Base-by-base conservation (phyloP, 2,329 filamentous ascomycete species). In the Laburnicola sp. region DNA sequence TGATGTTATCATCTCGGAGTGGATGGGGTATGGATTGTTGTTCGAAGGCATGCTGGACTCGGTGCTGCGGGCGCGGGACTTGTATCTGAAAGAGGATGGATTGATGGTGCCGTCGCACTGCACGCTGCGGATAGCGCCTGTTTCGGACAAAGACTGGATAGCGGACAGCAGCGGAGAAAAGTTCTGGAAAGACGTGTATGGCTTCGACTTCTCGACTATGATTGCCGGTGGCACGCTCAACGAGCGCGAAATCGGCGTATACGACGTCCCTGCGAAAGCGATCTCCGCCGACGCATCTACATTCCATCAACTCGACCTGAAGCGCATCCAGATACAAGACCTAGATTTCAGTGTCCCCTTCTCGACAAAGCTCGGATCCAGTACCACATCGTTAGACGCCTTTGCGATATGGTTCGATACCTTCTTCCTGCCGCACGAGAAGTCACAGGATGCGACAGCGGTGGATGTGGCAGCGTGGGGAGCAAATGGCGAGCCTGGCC, bases 1-100 rank as follows among this genome's bases (percentile, higher is more conserved):
- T 39, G 93, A 97, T 74, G 87, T 97, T 65, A 96, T 97, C 68
- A 87, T 97, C 54, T 95, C 89, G 53, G 92, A 97, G 73, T 97
- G 92, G 92, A 97, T 97, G 92, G 92, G 92, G 27, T 97, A 97
- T 71, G 89, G 87, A 58, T 81, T 97, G 16, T 81, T 97, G 4
- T 97, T 95, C 72, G 92, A 97, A 75, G 91, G 91, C 49, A 97
- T 97, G 92, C 84, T 97, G 26, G 91, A 94, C 58, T 95, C 90
- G 42, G 90, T 97, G 22, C 81, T 97, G 44, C 93, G 85, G 67
- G 93, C 93, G 37, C 83, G 92, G 54, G 92, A 97, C 74, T 85
- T 84, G 61, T 97, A 96, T 72, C 84, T 97, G 23, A 85, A 83
- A 53, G 83, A 87, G 0, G 86, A 84, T 49, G 92, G 92, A 11